Evolutionary conservation across 257 asterid genomes (phyloP).

Genomic region (Plectranthus barbatus): DNA sequence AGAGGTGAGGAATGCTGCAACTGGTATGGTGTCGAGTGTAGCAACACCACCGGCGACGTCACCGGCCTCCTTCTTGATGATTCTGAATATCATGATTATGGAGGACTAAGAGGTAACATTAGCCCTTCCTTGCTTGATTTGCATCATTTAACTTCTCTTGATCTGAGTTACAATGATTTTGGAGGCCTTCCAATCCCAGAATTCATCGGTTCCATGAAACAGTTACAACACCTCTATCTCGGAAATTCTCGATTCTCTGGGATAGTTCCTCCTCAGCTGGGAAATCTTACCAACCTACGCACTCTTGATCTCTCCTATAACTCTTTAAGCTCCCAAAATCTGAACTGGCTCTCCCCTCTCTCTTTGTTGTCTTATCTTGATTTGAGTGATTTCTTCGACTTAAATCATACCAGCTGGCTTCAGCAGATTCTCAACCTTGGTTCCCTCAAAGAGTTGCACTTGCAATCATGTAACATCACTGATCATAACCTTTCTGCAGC

Average conservation of each 20-base stretch:
- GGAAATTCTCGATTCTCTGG: slow-evolving; percentile 12
- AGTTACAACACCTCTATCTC: neutral
- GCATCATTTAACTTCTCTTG: too few species aligned
- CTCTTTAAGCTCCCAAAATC: neutral
- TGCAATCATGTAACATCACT: neutral
- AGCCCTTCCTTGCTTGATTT: too few species aligned
- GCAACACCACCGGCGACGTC: slow-evolving; percentile 9
- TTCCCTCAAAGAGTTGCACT: neutral
- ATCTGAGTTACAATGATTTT: too few species aligned
- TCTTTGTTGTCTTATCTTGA: too few species aligned
- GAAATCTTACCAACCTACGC: too few species aligned
- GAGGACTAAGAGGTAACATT: slow-evolving; percentile 15
- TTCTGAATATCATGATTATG: too few species aligned
- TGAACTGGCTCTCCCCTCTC: too few species aligned
- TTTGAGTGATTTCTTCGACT: neutral
- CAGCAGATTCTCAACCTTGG: neutral
- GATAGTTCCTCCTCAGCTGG: too few species aligned
- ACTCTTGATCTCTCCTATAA: neutral
- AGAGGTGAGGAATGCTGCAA: too few species aligned
- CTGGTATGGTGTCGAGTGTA: neutral
- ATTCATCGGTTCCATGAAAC: too few species aligned
- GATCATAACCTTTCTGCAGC: neutral
- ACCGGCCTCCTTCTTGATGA: neutral
- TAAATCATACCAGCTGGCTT: too few species aligned
- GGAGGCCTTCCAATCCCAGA: too few species aligned